Evolutionary conservation across 2,329 filamentous ascomycete genomes (phyloP).

Genomic region (Escovopsis sp.): DNA sequence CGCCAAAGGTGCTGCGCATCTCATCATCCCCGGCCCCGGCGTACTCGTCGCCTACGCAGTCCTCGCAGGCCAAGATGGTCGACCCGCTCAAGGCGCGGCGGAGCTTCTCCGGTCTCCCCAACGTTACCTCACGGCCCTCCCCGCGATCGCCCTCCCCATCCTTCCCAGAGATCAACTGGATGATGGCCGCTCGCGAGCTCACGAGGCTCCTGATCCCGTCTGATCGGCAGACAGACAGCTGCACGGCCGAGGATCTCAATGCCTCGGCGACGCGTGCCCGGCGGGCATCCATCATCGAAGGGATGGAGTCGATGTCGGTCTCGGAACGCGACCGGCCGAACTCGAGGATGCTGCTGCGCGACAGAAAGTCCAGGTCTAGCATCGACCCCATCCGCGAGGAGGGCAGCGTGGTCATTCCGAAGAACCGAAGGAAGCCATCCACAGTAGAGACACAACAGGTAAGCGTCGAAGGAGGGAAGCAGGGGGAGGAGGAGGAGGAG

Average conservation of each 20-base stretch:
- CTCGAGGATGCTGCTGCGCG: constrained; percentile 57
- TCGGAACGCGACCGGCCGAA: constrained; percentile 28
- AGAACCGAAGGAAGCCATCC: constrained; percentile 41
- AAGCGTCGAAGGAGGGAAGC: constrained; percentile 1
- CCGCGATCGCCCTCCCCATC: constrained; percentile 45
- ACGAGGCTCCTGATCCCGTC: constrained; percentile 69
- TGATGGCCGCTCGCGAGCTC: constrained; percentile 67
- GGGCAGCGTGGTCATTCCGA: constrained; percentile 12
- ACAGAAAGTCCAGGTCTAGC: constrained; percentile 45
- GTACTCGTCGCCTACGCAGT: constrained; percentile 77
- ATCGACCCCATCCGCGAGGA: constrained; percentile 38
- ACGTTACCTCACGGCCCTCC: constrained; percentile 8
- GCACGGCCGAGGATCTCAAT: constrained; percentile 63
- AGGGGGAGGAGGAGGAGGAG: too few relatives aligned
- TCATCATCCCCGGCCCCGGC: constrained; percentile 55
- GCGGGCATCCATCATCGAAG: constrained; percentile 40
- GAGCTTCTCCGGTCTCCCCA: constrained; percentile 40
- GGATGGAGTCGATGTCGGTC: constrained; percentile 14
- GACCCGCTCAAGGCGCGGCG: constrained; percentile 51
- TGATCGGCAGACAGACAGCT: constrained; percentile 61
- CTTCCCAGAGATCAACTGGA: constrained; percentile 74
- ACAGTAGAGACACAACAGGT: constrained; percentile 13
- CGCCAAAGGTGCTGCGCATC: constrained; percentile 38
- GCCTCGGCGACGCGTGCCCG: constrained; percentile 48
- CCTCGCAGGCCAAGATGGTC: constrained; percentile 68